A percentile compares a stretch with the other conserved stretches of the same genome.
Conservation (phyloP, 305 asterid species). For the Lippia alba region DNA sequence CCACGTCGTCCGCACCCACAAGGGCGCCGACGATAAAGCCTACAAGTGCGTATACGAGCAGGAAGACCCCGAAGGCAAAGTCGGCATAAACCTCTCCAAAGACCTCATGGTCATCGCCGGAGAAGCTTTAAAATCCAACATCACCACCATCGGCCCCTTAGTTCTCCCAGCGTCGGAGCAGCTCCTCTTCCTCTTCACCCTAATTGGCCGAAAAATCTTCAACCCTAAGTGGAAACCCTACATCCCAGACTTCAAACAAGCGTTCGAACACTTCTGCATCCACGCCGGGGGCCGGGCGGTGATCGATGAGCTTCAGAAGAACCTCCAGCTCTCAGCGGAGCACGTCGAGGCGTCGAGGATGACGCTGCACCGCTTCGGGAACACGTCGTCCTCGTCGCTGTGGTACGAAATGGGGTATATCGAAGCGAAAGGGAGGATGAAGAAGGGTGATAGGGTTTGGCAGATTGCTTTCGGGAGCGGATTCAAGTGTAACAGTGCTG, state of each 20-base stretch:
- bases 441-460: conserved; percentile 54
- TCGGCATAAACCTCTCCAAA: conserved; percentile 54
- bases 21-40: conserved; percentile 57
- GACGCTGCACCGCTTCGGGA: conserved; percentile 58
- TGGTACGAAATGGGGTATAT: conserved; percentile 60
- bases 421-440: conserved; percentile 59
- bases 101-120: conserved; percentile 57
- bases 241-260: conserved; percentile 58
- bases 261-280: conserved; percentile 59
- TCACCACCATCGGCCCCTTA: conserved; percentile 52
- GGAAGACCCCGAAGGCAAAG: conserved; percentile 52
- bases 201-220: conserved; percentile 52
- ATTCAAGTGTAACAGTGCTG: conserved; percentile 58
- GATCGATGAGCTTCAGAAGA: conserved; percentile 61
- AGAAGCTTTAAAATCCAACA: conserved; percentile 53
- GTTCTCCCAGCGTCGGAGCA: conserved; percentile 59
- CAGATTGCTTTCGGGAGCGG: conserved; percentile 58
- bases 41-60: conserved; percentile 56
- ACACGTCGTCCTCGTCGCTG: conserved; percentile 55
- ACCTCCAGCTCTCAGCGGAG: conserved; percentile 52
- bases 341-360: conserved; percentile 64
- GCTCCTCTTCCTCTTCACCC: conserved; percentile 49
- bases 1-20: conserved; percentile 64
- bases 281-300: conserved; percentile 63
- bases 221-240: conserved; percentile 56